These are phyloP conservation scores for Saccharomycopsis fibuligera DNA, from an alignment of 805 yeast species.

Conservation along the genomic window DNA sequence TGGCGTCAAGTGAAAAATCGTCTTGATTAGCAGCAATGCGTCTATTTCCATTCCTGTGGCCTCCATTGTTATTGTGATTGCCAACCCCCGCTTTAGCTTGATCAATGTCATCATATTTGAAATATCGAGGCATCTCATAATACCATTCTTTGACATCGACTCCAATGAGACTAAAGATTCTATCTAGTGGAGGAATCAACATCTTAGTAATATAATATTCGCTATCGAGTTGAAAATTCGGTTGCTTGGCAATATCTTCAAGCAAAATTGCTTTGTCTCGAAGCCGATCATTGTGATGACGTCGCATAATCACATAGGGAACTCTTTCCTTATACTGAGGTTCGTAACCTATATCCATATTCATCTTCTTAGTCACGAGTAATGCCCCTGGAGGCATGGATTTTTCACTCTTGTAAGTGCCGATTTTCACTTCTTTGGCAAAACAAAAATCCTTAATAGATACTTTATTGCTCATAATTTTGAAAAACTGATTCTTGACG, in stretches of 20 bases:
- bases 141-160: constrained; percentile 78
- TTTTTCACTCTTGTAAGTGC: constrained; percentile 66
- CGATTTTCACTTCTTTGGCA: constrained; percentile 83
- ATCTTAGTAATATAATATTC: constrained; percentile 83
- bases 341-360: constrained; percentile 61
- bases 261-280: constrained; percentile 80
- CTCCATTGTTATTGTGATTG: too few species aligned
- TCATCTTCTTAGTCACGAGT: constrained; percentile 57
- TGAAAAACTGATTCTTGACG: constrained; percentile 58
- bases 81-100: too few species aligned
- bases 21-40: neutral
- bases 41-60: neutral
- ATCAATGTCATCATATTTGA: neutral
- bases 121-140: constrained; percentile 46
- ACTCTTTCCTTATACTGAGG: constrained; percentile 89
- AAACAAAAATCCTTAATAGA: constrained; percentile 82
- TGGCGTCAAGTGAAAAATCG: neutral
- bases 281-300: constrained; percentile 44
- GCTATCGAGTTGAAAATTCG: constrained; percentile 45
- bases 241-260: constrained; percentile 49
- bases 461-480: constrained; percentile 56
- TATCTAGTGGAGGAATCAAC: constrained; percentile 81
- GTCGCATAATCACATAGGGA: constrained; percentile 72
- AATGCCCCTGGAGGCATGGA: constrained; percentile 90
- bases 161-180: constrained; percentile 78